Conservation (phyloP, 2,329 filamentous ascomycete genomes). For the Dissoconium aciculare region DNA sequence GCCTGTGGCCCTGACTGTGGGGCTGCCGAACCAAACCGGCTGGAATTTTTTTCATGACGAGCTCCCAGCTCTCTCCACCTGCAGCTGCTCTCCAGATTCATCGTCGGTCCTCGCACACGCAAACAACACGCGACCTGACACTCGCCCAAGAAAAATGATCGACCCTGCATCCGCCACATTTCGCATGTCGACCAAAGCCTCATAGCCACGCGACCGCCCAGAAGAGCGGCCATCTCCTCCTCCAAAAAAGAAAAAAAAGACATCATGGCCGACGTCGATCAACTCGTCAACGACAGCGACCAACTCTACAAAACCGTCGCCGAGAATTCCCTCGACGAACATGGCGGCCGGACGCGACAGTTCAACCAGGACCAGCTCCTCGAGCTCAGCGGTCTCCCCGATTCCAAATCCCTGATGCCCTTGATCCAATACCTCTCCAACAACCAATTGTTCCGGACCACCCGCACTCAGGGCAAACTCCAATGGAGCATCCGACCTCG, state of each 20-base stretch:
- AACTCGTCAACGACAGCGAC: conserved; percentile 15
- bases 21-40: too few species aligned
- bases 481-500: conserved; percentile 19
- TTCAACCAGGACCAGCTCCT: conserved; percentile 22
- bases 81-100: too few species aligned
- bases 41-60: too few species aligned
- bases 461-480: conserved; percentile 16
- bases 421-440: conserved; percentile 21
- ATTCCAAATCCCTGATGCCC: conserved; percentile 16
- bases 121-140: too few species aligned
- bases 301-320: conserved; percentile 17
- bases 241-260: too few species aligned
- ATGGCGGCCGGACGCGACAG: conserved; percentile 15
- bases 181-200: too few species aligned
- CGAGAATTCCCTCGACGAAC: conserved; percentile 14
- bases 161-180: too few species aligned
- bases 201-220: too few species aligned
- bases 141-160: too few species aligned
- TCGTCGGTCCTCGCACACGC: too few species aligned
- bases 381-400: conserved; percentile 11
- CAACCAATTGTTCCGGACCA: conserved; percentile 20
- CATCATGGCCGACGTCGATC: conserved; percentile 10
- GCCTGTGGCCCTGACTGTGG: too few species aligned
- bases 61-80: too few species aligned
- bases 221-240: not conserved